Percentiles rank a stretch among this genome's conserved stretches.
Conservation (phyloP, 2,329 filamentous ascomycete species). For the Zymoseptoria pseudotritici region DNA sequence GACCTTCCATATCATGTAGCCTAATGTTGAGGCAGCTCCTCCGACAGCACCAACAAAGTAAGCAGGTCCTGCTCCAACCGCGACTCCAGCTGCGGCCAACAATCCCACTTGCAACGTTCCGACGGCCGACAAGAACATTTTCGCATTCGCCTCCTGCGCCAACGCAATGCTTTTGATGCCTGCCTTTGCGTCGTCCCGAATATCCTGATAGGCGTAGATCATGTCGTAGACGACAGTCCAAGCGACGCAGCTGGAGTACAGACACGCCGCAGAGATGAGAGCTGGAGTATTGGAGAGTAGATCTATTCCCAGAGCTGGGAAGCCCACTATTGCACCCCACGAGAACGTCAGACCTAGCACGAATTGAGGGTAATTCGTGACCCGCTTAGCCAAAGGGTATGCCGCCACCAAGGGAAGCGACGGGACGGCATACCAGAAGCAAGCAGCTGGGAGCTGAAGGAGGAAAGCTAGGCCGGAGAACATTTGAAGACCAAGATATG, state of each 20-base stretch:
- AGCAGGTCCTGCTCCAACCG: slow-evolving; percentile 51
- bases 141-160: slow-evolving; percentile 69
- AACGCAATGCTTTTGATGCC: slow-evolving; percentile 85
- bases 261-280: slow-evolving; percentile 55
- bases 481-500: slow-evolving; percentile 68
- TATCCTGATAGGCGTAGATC: slow-evolving; percentile 90
- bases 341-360: slow-evolving; percentile 80
- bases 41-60: slow-evolving; percentile 54
- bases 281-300: slow-evolving; percentile 58
- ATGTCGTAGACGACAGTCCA: slow-evolving; percentile 90
- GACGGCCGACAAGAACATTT: slow-evolving; percentile 64
- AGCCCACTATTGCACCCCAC: slow-evolving; percentile 84
- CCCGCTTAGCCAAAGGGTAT: slow-evolving; percentile 77
- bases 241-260: slow-evolving; percentile 72
- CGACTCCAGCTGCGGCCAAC: slow-evolving; percentile 61
- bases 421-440: slow-evolving; percentile 70
- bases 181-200: slow-evolving; percentile 74
- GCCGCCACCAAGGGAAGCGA: slow-evolving; percentile 64
- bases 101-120: slow-evolving; percentile 62
- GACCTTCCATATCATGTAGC: slow-evolving; percentile 53
- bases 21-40: slow-evolving; percentile 47
- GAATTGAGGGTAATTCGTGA: slow-evolving; percentile 81
- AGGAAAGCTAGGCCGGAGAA: slow-evolving; percentile 66
- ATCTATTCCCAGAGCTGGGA: slow-evolving; percentile 73
- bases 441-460: slow-evolving; percentile 65